Evolutionary conservation across 805 yeast species (phyloP).

Genomic region (Wickerhamiella musiphila): DNA sequence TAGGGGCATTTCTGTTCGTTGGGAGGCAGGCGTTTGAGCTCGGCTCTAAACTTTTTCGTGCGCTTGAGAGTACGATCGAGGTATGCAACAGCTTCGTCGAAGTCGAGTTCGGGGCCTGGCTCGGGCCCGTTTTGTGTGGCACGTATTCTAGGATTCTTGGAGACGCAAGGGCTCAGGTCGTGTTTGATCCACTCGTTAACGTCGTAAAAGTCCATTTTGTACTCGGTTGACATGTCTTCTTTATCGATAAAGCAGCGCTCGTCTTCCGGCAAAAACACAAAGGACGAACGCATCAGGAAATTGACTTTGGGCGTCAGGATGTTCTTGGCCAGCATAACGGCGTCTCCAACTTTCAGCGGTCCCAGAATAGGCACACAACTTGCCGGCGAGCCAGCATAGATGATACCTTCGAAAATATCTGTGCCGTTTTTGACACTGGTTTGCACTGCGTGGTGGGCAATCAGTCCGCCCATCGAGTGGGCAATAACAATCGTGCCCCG

Average conservation of each 20-base stretch:
- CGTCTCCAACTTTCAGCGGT: slow-evolving; percentile 68
- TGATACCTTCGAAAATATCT: slow-evolving; percentile 47
- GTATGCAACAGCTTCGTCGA: slow-evolving; percentile 45
- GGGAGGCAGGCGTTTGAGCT: slow-evolving; percentile 32
- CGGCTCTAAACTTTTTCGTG: slow-evolving; percentile 39
- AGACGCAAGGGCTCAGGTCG: slow-evolving; percentile 58
- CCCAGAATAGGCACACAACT: slow-evolving; percentile 78
- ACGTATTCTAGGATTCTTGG: slow-evolving; percentile 14
- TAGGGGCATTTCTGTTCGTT: no score
- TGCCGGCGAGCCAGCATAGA: slow-evolving; percentile 72
- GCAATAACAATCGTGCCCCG: slow-evolving; percentile 58
- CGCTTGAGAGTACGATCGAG: slow-evolving; percentile 40
- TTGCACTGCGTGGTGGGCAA: slow-evolving; percentile 66
- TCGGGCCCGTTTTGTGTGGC: slow-evolving; percentile 5
- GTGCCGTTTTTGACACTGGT: slow-evolving; percentile 29
- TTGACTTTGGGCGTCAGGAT: slow-evolving; percentile 66
- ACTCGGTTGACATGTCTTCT: slow-evolving; percentile 16
- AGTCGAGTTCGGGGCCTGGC: slow-evolving; percentile 6
- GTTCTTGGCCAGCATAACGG: slow-evolving; percentile 55
- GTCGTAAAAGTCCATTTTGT: slow-evolving; percentile 53
- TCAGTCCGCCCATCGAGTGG: slow-evolving; percentile 89
- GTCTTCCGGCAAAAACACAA: slow-evolving; percentile 54
- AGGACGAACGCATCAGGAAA: slow-evolving; percentile 78
- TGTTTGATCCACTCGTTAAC: slow-evolving; percentile 66
- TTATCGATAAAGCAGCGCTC: slow-evolving; percentile 54